Evolutionary conservation across 371 early-diverging fungal genomes (phyloP).

Genomic region (Choanephora cucurbitarum): DNA sequence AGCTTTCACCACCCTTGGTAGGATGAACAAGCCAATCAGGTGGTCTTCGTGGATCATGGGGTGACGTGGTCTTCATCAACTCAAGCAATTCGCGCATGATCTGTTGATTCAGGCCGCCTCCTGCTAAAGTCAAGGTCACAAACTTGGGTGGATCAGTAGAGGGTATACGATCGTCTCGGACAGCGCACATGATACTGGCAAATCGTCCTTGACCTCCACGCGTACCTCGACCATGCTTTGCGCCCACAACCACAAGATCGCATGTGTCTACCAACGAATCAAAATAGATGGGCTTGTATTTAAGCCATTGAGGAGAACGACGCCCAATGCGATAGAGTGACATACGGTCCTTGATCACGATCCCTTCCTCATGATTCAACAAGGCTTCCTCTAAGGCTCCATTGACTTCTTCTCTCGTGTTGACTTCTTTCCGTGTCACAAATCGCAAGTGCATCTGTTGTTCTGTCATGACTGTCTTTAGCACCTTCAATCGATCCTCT

Average conservation of each 20-base stretch:
- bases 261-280: conserved; percentile 67
- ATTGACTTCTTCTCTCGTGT: conserved; percentile 59
- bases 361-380: conserved; percentile 51
- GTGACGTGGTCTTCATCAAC: conserved; percentile 13
- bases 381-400: conserved; percentile 61
- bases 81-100: conserved; percentile 51
- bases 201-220: conserved; percentile 61
- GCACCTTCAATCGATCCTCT: conserved; percentile 45
- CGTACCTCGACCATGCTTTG: conserved; percentile 63
- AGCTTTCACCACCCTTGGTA: conserved; percentile 58
- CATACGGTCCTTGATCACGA: conserved; percentile 70
- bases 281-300: conserved; percentile 78
- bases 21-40: conserved; percentile 66
- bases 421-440: conserved; percentile 51
- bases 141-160: conserved; percentile 32
- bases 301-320: conserved; percentile 64
- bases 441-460: conserved; percentile 53
- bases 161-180: conserved; percentile 56
- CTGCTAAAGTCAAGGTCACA: conserved; percentile 68
- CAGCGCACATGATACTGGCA: conserved; percentile 68
- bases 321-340: conserved; percentile 57
- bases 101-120: conserved; percentile 66
- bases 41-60: conserved; percentile 46
- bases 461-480: conserved; percentile 54
- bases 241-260: conserved; percentile 72